phyloP scores from a whole-genome alignment of 2,329 filamentous ascomycete genomes.

The Fusarium fujikuroi region DNA sequence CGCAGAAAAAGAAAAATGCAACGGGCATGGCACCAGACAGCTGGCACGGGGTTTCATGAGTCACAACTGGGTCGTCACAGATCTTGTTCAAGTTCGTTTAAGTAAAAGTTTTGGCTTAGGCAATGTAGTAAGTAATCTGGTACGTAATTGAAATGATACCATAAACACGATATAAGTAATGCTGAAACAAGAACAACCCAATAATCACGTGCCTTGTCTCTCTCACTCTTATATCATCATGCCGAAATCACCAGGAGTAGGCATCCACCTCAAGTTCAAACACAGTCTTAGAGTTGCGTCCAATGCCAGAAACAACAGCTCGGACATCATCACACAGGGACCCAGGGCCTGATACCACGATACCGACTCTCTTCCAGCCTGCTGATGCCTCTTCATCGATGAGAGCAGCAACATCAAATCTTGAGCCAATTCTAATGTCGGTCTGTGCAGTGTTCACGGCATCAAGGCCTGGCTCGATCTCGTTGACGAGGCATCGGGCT shows the following conservation, averaged over 20 bases:
- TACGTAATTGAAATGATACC: neutral
- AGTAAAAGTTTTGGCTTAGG: neutral
- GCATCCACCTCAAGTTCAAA: slow-evolving; percentile 22
- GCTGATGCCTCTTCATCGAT: neutral
- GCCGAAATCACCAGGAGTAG: neutral
- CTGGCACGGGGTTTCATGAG: neutral
- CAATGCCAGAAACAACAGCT: slow-evolving; percentile 5
- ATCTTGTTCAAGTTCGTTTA: too few species aligned
- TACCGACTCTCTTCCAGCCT: slow-evolving; percentile 14
- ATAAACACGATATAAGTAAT: neutral
- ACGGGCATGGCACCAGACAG: fast-evolving
- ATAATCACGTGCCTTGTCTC: neutral
- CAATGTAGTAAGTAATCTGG: neutral
- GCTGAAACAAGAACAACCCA: neutral
- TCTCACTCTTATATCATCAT: neutral
- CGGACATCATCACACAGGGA: slow-evolving; percentile 13
- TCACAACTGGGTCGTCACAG: neutral
- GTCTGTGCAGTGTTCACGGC: neutral
- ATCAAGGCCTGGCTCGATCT: slow-evolving; percentile 12
- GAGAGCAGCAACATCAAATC: neutral
- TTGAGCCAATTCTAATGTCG: neutral
- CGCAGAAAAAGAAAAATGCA: fast-evolving
- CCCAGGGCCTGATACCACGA: slow-evolving; percentile 10
- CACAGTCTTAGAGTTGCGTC: slow-evolving; percentile 1
- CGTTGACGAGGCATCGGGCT: slow-evolving; percentile 6